Conservation (phyloP, 192 early-diverging fungal species). For the Obelidium mucronatum region DNA sequence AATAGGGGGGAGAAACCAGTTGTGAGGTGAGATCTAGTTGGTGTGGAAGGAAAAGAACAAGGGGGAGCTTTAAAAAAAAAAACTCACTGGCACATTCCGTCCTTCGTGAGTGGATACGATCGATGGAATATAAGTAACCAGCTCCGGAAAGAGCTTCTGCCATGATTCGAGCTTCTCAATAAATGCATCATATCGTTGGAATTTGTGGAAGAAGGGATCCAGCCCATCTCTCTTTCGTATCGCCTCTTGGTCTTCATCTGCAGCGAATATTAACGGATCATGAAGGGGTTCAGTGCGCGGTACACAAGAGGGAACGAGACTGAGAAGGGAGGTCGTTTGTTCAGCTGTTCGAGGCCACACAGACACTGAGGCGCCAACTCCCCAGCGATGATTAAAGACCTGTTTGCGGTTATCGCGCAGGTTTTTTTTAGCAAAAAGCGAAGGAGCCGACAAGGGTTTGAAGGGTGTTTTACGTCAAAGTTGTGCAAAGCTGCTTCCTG, state of each 20-base stretch:
- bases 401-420: too few species aligned
- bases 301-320: too few species aligned
- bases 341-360: not conserved
- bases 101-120: not conserved
- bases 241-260: too few species aligned
- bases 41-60: too few species aligned
- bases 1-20: not conserved
- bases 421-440: too few species aligned
- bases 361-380: not conserved
- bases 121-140: not conserved
- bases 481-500: too few species aligned
- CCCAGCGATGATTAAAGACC: not conserved
- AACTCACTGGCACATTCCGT: constrained; percentile 13
- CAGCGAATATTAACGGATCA: too few species aligned
- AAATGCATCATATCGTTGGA: not conserved
- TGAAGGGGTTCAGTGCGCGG: too few species aligned
- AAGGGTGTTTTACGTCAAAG: too few species aligned
- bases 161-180: not conserved
- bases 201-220: not conserved
- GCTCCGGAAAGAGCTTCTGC: not conserved
- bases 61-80: not conserved
- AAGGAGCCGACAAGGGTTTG: too few species aligned
- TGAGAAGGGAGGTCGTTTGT: too few species aligned
- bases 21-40: too few species aligned
- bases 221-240: not conserved